These are phyloP conservation scores for Lineolata rhizophorae DNA, from an alignment of 495 filamentous ascomycete species.

Conservation along the genomic window DNA sequence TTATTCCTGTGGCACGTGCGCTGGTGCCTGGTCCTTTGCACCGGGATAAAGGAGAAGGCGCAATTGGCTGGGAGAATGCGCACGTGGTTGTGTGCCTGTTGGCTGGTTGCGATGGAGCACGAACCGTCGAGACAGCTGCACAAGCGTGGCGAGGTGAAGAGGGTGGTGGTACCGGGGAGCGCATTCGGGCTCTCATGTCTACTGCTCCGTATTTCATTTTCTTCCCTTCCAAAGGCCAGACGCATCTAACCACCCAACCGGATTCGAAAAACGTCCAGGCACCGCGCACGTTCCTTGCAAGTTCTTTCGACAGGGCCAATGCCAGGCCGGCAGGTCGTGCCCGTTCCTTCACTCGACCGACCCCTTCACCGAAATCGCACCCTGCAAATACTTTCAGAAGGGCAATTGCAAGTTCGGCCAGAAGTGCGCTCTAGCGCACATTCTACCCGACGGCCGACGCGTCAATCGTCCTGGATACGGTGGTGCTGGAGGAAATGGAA, in stretches of 20 bases:
- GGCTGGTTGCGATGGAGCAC: no score
- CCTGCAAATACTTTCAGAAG: slow-evolving; percentile 97
- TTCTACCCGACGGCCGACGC: slow-evolving; percentile 78
- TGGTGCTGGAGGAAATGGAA: slow-evolving; percentile 22
- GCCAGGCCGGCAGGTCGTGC: slow-evolving; percentile 87
- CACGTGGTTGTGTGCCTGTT: slow-evolving; percentile 6
- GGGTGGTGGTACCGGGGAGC: no score
- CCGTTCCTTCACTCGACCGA: slow-evolving; percentile 87
- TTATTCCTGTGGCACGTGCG: no score
- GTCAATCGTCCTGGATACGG: slow-evolving; percentile 43
- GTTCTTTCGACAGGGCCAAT: slow-evolving; percentile 90
- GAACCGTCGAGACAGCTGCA: no score
- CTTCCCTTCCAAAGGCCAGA: no score
- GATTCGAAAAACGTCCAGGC: slow-evolving; percentile 38
- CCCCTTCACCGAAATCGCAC: slow-evolving; percentile 49
- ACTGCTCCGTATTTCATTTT: no score
- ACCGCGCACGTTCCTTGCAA: slow-evolving; percentile 98
- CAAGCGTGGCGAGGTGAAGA: no score
- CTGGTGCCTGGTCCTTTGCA: no score
- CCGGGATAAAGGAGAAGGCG: no score
- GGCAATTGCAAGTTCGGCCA: slow-evolving; percentile 98
- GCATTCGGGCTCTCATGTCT: no score
- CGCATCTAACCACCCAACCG: no score
- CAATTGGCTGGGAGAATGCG: no score
- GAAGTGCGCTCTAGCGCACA: slow-evolving; percentile 90